Evolutionary conservation across 2,329 filamentous ascomycete species (phyloP), one percentile per base, ranked within the genome.

Genomic region (Aureobasidium mangrovei): DNA sequence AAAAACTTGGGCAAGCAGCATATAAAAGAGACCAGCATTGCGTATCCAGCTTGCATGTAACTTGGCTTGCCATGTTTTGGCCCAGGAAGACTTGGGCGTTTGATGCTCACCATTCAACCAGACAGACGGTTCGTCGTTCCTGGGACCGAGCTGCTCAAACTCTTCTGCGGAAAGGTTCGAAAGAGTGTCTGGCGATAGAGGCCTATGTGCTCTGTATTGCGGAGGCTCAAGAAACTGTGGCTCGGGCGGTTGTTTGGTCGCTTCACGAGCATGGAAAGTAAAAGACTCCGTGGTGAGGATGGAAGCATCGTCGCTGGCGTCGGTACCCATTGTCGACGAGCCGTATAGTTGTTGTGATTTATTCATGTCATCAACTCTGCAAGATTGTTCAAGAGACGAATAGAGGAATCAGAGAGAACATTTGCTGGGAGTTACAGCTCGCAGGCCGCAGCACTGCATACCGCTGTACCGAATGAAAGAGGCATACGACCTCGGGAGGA

Each of bases 1-100:
- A 62, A 95, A 95, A 35, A 93, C 73, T 68, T 95, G 89, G 0
- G 88, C 80, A 2, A 84, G 58, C 18, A 90, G 74, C 41, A 95
- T 87, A 42, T 90, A 74, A 26, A 85, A 73, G 24, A 91, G 77
- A 2, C 87, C 86, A 60, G 85, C 84, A 63, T 93, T 90, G 53
- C 74, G 72, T 4, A 69, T 59, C 84, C 85, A 89, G 59, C 81
- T 74, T 10, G 63, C 60, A 12, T 56, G 28, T 26, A 64, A 56
- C 41, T 58, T 64, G 31, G 55, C 61, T 42, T 59, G 62, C 63
- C 65, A 64, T 56, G 65, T 65, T 45, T 55, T 63, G 48, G 63
- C 38, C 49, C 29, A 44, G 24, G 49, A 36, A 9, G 49, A 10
- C 18, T 12, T 38, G 1, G 38, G 39, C 31, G n/a, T 7, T 12